Conservation (phyloP, 257 asterid species). For the Anisodus acutangulus region DNA sequence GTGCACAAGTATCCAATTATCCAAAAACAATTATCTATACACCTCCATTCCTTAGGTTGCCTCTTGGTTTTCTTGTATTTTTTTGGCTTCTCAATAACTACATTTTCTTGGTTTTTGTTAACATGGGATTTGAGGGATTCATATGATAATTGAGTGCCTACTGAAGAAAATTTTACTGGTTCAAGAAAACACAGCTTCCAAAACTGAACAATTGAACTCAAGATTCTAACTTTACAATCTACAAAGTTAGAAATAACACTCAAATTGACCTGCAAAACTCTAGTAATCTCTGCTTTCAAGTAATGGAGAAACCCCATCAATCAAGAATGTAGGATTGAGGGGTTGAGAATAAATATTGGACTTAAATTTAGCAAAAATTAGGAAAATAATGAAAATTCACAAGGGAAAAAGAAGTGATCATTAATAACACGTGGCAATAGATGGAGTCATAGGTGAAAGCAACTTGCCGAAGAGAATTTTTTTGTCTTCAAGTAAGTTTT, state of each 20-base stretch:
- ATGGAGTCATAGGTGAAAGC: no score
- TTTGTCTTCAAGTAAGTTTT: neutral
- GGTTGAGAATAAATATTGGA: neutral
- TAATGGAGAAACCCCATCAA: conserved; percentile 19
- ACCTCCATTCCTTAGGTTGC: conserved; percentile 53
- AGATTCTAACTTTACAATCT: neutral
- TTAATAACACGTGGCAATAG: no score
- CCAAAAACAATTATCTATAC: conserved; percentile 73
- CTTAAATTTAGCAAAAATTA: neutral
- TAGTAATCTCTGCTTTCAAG: neutral
- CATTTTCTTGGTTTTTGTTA: conserved; percentile 26
- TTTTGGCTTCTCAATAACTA: conserved; percentile 28
- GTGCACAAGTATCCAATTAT: conserved; percentile 60
- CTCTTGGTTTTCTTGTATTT: conserved; percentile 31
- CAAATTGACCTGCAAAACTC: neutral
- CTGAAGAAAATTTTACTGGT: conserved; percentile 46
- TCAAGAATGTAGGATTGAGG: neutral
- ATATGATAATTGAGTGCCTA: conserved; percentile 18
- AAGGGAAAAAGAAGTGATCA: conserved; percentile 19
- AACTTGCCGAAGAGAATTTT: neutral
- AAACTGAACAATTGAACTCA: conserved; percentile 53
- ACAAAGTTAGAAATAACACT: neutral
- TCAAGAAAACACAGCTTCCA: conserved; percentile 64
- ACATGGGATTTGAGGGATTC: conserved; percentile 28
- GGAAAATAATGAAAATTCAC: conserved; percentile 23